Base-by-base conservation (phyloP, 2,329 filamentous ascomycete species). In the Xylariaceae sp. region DNA sequence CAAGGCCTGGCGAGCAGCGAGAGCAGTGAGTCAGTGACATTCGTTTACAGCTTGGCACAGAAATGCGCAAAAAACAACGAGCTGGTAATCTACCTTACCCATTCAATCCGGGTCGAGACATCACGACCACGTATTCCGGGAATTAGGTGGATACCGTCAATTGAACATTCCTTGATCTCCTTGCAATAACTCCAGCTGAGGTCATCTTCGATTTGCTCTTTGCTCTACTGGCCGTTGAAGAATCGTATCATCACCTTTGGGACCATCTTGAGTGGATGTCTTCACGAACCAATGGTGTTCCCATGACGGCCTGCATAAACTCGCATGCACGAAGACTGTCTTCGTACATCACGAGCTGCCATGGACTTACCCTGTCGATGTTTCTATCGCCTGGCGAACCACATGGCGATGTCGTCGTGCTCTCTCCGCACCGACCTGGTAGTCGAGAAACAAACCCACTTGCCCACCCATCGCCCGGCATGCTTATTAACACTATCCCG, bases 271-370 rank as follows among this genome's bases (percentile, higher is more conserved):
- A 56, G 57, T 62, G 54, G 57, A 52, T 51, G 52, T 42, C 27
- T 44, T 43, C 45, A 47, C 45, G 32, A 48, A 33, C 55, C 54
- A 60, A 58, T 62, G 43, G 52, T 49, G 36, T 45, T 44, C 31
- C 49, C 50, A 53, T 60, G 58, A 60, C 55, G 46, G 56, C 36
- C 49, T 58, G 58, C 59, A 61, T 54, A 17, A 36, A 52, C 53
- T 48, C 42, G 45, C 44, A 54, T 54, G 57, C 53, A 55, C 47
- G 27, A 49, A 52, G 41, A 32, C 38, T 19, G 14, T 17, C 30
- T 42, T 22, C 30, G 36, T 47, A 22, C 45, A 49, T 53, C 51
- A 42, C 36, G 41, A 48, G 32, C 44, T 49, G 39, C 53, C 49
- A 59, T 52, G 58, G 45, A 56, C 17, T 41, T 53, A 45, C 55